A percentile compares a stretch with the other conserved stretches of the same genome.
Evolutionary conservation across 2,329 filamentous ascomycete species (phyloP).

Genomic region (Parastagonospora avenae): DNA sequence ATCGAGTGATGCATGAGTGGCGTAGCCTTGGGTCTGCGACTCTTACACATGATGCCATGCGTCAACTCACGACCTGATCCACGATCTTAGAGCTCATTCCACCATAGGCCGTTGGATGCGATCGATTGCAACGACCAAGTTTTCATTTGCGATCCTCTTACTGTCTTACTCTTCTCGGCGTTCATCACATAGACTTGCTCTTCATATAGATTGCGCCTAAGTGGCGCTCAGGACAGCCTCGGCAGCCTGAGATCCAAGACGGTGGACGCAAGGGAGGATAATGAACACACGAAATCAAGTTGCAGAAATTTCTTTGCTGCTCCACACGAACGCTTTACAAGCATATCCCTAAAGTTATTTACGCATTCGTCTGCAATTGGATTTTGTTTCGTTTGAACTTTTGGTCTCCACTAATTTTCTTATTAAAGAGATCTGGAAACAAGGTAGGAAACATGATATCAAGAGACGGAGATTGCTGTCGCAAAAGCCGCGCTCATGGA

Average conservation of each 20-base stretch:
- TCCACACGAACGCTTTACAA: no score
- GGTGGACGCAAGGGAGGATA: slow-evolving; percentile 13
- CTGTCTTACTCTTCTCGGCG: slow-evolving; percentile 5
- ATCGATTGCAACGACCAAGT: background rate
- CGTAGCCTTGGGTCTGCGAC: no score
- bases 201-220: slow-evolving; percentile 4
- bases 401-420: no score
- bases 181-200: slow-evolving; percentile 8
- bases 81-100: background rate
- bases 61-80: background rate
- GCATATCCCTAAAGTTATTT: no score
- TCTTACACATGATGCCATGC: background rate
- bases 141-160: background rate
- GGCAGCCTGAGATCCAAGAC: background rate
- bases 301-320: no score
- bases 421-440: no score
- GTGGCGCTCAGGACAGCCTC: background rate
- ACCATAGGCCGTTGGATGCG: background rate
- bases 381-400: no score
- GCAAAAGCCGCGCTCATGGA: no score
- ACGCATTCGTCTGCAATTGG: no score
- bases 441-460: no score
- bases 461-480: no score
- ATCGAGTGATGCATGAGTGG: no score
- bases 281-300: background rate